phyloP scores from a whole-genome alignment of 768 basidiomycete species.

The Rhizopogon vinicolor region DNA sequence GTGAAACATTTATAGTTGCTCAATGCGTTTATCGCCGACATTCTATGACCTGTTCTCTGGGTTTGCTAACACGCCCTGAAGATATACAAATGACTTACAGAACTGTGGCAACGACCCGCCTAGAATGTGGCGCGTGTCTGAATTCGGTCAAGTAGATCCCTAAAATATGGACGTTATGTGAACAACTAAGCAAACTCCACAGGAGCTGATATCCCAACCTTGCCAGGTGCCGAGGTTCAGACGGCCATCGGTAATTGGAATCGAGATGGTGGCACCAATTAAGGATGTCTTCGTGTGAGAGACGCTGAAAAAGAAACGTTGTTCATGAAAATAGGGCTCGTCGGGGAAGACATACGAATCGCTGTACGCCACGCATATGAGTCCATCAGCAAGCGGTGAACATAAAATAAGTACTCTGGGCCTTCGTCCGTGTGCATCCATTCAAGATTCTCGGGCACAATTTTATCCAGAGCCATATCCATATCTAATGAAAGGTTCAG shows the following conservation, averaged over 20 bases:
- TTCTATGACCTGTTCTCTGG: background rate
- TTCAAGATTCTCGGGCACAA: slow-evolving; percentile 78
- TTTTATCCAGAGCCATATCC: slow-evolving; percentile 88
- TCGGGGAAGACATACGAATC: slow-evolving; percentile 57
- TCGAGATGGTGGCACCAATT: slow-evolving; percentile 73
- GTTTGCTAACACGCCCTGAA: background rate
- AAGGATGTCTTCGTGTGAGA: slow-evolving; percentile 90
- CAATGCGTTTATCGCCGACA: background rate
- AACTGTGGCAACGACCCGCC: slow-evolving; percentile 77
- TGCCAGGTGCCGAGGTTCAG: slow-evolving; percentile 93
- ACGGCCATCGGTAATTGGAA: slow-evolving; percentile 78
- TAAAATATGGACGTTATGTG: slow-evolving; percentile 7
- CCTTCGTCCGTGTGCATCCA: slow-evolving; percentile 93
- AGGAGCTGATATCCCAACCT: slow-evolving; percentile 40
- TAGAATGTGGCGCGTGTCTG: slow-evolving; percentile 58
- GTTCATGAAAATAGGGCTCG: slow-evolving; percentile 5
- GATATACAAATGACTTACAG: slow-evolving; percentile 41
- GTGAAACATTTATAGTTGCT: background rate
- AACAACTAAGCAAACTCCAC: background rate
- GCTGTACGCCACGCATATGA: slow-evolving; percentile 31
- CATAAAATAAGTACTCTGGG: slow-evolving; percentile 60
- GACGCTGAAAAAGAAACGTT: slow-evolving; percentile 42
- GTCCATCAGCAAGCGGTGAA: slow-evolving; percentile 3
- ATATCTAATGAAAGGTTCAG: slow-evolving; percentile 60
- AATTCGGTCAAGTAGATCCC: slow-evolving; percentile 91